phyloP scores from a whole-genome alignment of 2,329 filamentous ascomycete species.

The Pseudogymnoascus sp. region DNA sequence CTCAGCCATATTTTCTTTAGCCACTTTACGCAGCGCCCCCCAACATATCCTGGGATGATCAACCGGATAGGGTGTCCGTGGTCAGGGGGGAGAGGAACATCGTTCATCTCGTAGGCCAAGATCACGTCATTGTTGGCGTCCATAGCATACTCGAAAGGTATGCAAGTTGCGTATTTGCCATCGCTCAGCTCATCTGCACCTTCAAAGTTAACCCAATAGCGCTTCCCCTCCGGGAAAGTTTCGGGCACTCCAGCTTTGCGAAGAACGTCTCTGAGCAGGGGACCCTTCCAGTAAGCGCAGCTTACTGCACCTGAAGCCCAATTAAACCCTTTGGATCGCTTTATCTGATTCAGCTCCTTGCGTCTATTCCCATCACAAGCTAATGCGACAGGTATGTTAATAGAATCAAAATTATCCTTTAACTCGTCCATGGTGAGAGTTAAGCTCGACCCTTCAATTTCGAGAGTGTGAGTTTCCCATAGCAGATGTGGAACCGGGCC shows the following conservation, averaged over 20 bases:
- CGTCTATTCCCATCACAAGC: constrained; percentile 43
- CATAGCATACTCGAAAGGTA: constrained; percentile 42
- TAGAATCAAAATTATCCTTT: constrained; percentile 32
- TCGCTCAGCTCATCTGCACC: constrained; percentile 40
- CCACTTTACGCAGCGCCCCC: constrained; percentile 41
- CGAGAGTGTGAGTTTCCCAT: constrained; percentile 41
- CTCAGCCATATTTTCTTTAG: constrained; percentile 34
- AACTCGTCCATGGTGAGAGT: constrained; percentile 37
- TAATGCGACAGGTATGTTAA: constrained; percentile 41
- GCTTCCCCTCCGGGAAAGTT: constrained; percentile 17
- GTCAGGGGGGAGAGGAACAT: constrained; percentile 33
- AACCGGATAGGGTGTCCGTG: constrained; percentile 38
- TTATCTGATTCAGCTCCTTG: constrained; percentile 42
- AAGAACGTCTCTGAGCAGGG: constrained; percentile 38
- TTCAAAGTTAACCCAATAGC: constrained; percentile 41
- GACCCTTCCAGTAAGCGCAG: constrained; percentile 44
- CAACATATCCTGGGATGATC: constrained; percentile 37
- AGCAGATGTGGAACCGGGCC: constrained; percentile 41
- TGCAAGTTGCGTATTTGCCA: constrained; percentile 40
- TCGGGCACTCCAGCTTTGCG: constrained; percentile 31
- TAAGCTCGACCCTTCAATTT: constrained; percentile 29
- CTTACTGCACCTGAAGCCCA: constrained; percentile 39
- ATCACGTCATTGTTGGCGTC: constrained; percentile 40
- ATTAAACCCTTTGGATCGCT: constrained; percentile 38
- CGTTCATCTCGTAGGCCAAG: constrained; percentile 41